Conservation (phyloP, 2,329 filamentous ascomycete genomes). For the Ceratocystis colombiana region DNA sequence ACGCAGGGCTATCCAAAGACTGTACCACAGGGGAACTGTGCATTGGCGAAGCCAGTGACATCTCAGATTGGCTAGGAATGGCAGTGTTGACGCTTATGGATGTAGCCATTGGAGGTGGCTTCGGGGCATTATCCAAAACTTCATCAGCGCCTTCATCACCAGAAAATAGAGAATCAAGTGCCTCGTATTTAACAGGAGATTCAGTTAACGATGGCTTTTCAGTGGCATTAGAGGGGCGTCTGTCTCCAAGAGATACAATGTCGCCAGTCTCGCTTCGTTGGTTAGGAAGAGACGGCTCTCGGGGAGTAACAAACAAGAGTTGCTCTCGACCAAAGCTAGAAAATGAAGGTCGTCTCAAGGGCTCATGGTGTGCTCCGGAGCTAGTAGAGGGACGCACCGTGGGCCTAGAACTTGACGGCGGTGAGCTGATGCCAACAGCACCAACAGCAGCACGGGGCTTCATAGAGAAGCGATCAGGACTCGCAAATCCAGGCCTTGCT, state of each 20-base stretch:
- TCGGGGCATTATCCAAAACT: neutral
- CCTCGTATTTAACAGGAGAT: neutral
- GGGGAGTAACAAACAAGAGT: neutral
- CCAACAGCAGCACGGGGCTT: constrained; percentile 23
- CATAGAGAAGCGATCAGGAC: constrained; percentile 22
- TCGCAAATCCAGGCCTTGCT: constrained; percentile 10
- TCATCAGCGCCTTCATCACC: neutral
- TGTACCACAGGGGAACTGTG: constrained; percentile 13
- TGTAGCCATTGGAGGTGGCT: constrained; percentile 8
- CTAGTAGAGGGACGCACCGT: neutral
- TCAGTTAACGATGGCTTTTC: neutral
- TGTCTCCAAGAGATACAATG: neutral
- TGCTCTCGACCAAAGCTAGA: neutral
- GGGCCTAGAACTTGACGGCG: constrained; percentile 10
- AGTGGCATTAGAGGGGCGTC: neutral
- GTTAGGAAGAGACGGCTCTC: neutral
- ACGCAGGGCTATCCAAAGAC: constrained; percentile 7
- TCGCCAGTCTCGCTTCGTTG: no score
- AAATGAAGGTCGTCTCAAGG: neutral
- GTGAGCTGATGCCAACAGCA: constrained; percentile 1
- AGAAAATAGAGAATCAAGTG: constrained; percentile 21
- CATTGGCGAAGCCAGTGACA: constrained; percentile 14
- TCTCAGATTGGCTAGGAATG: neutral
- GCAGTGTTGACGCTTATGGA: constrained; percentile 20
- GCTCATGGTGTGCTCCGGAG: neutral